These are phyloP conservation scores for Mucor plumbeus DNA, from an alignment of 371 early-diverging fungal genomes.

Conservation along the genomic window DNA sequence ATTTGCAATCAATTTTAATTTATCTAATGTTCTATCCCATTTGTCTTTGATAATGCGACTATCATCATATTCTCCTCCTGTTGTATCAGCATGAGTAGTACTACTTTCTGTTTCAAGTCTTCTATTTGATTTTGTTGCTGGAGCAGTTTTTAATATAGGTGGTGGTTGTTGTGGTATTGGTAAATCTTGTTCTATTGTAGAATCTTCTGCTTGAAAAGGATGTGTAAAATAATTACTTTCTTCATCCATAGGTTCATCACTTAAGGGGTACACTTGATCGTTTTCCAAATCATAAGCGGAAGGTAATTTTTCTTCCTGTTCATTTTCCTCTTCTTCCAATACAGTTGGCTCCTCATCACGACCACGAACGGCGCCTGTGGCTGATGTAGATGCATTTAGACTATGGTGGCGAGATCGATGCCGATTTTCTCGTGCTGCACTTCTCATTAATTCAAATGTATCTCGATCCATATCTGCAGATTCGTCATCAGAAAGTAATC, in stretches of 20 bases:
- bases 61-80: constrained; percentile 13
- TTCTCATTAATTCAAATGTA: constrained; percentile 36
- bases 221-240: constrained; percentile 40
- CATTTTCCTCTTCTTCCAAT: background rate
- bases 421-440: constrained; percentile 8
- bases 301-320: constrained; percentile 42
- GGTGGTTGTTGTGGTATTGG: background rate
- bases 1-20: constrained; percentile 37
- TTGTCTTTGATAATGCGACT: constrained; percentile 26
- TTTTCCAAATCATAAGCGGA: constrained; percentile 34
- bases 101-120: background rate
- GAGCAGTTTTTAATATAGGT: background rate
- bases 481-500: constrained; percentile 21
- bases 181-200: background rate
- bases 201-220: constrained; percentile 31
- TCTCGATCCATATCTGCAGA: constrained; percentile 26
- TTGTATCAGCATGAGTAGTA: background rate
- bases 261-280: constrained; percentile 16
- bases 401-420: constrained; percentile 13
- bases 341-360: constrained; percentile 10
- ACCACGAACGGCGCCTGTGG: constrained; percentile 15
- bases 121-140: constrained; percentile 4
- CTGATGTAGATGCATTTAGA: constrained; percentile 16
- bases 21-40: constrained; percentile 51
- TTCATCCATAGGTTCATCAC: background rate